Evolutionary conservation across 179 eudicot species (phyloP).

Genomic region (Gypsophila paniculata): DNA sequence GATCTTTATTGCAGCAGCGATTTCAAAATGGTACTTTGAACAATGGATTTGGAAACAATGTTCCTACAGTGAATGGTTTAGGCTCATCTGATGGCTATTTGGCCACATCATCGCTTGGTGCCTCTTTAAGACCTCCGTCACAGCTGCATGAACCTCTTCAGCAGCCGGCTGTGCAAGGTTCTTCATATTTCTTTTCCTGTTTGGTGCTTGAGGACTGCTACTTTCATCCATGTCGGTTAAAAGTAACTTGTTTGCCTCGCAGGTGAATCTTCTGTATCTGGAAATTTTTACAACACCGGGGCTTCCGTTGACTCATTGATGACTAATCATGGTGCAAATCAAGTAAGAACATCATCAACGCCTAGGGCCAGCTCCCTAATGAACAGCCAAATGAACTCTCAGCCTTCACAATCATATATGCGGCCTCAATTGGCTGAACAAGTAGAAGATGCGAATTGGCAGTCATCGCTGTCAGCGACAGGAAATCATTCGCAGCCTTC

Average conservation of each 20-base stretch:
- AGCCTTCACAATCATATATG: slow-evolving; percentile 36
- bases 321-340: slow-evolving; percentile 50
- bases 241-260: slow-evolving; percentile 24
- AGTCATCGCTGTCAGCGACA: slow-evolving; percentile 38
- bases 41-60: slow-evolving; percentile 54
- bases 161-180: slow-evolving; percentile 56
- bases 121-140: slow-evolving; percentile 48
- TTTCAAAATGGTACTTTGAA: slow-evolving; percentile 48
- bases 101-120: slow-evolving; percentile 46
- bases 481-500: slow-evolving; percentile 43
- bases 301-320: slow-evolving; percentile 44
- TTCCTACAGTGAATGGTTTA: slow-evolving; percentile 42
- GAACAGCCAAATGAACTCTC: slow-evolving; percentile 41
- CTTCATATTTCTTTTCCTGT: slow-evolving; percentile 14
- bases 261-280: slow-evolving; percentile 72
- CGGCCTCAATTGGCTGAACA: slow-evolving; percentile 53
- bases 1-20: slow-evolving; percentile 61
- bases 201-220: background rate
- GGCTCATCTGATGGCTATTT: slow-evolving; percentile 56
- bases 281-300: slow-evolving; percentile 42
- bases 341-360: slow-evolving; percentile 41
- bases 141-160: slow-evolving; percentile 61
- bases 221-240: slow-evolving; percentile 14
- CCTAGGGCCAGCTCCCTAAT: slow-evolving; percentile 41
- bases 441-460: slow-evolving; percentile 46